phyloP scores from a whole-genome alignment of 2,329 filamentous ascomycete species.

The Penicillium sp. region DNA sequence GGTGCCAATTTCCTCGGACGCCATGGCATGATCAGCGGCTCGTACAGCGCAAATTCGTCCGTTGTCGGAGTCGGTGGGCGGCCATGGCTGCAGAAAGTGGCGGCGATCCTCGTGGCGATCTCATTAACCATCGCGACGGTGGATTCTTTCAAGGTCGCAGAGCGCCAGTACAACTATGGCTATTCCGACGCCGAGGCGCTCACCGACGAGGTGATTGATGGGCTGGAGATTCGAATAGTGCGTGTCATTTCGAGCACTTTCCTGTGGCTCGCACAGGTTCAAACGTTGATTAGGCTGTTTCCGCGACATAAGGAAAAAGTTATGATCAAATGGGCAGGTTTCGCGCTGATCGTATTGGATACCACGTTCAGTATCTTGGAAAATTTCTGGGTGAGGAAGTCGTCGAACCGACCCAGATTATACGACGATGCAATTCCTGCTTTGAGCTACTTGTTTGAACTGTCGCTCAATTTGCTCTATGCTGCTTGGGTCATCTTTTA shows the following conservation, averaged over 20 bases:
- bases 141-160: slow-evolving; percentile 83
- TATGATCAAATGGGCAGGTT: slow-evolving; percentile 98
- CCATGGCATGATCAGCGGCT: slow-evolving; percentile 81
- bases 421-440: slow-evolving; percentile 91
- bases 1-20: slow-evolving; percentile 74
- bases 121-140: slow-evolving; percentile 92
- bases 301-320: slow-evolving; percentile 96
- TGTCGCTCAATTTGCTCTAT: slow-evolving; percentile 83
- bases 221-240: slow-evolving; percentile 83
- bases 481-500: slow-evolving; percentile 95
- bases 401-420: slow-evolving; percentile 61
- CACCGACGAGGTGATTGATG: slow-evolving; percentile 77
- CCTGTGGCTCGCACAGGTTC: slow-evolving; percentile 94
- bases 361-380: slow-evolving; percentile 89
- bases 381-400: slow-evolving; percentile 67
- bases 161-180: slow-evolving; percentile 76
- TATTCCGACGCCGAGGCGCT: slow-evolving; percentile 77
- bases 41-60: slow-evolving; percentile 63
- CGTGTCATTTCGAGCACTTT: slow-evolving; percentile 95
- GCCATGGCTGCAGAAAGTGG: slow-evolving; percentile 85
- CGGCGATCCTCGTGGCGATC: slow-evolving; percentile 66
- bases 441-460: slow-evolving; percentile 84
- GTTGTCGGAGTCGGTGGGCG: slow-evolving; percentile 85
- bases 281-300: slow-evolving; percentile 93
- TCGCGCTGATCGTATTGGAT: slow-evolving; percentile 87